Conservation (phyloP, 495 filamentous ascomycete species). For the Talaromyces adpressus region DNA sequence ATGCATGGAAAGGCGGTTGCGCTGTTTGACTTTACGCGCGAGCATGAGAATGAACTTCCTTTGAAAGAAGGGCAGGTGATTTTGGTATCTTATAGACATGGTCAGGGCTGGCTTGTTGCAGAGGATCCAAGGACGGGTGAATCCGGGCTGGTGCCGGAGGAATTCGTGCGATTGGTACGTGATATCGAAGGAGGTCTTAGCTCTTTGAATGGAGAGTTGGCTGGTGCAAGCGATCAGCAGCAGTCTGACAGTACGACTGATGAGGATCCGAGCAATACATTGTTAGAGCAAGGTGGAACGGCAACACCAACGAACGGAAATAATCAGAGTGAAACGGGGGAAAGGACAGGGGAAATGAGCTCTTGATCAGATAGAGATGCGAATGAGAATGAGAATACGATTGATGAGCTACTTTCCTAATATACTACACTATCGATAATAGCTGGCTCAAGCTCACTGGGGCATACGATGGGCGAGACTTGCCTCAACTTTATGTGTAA, state of each 20-base stretch:
- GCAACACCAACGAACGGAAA: conserved; percentile 27
- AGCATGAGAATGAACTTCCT: conserved; percentile 94
- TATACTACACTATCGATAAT: not conserved
- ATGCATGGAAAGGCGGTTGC: conserved; percentile 97
- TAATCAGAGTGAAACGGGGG: not conserved
- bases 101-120: conserved; percentile 94
- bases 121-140: conserved; percentile 90
- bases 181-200: conserved; percentile 73
- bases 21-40: conserved; percentile 86
- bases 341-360: not conserved
- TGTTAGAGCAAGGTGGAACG: conserved; percentile 19
- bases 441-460: not conserved
- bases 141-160: conserved; percentile 87
- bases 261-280: conserved; percentile 2
- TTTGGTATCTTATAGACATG: conserved; percentile 91
- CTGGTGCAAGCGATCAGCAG: not conserved
- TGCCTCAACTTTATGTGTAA: not conserved
- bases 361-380: not conserved
- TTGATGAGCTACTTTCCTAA: not conserved
- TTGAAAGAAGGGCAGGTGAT: conserved; percentile 93
- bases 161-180: conserved; percentile 87
- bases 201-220: conserved; percentile 38
- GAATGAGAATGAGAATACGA: not conserved
- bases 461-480: not conserved
- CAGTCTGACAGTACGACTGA: conserved; percentile 8